Evolutionary conservation across 306 rosid species (phyloP).

Genomic region (Prosopis cineraria): DNA sequence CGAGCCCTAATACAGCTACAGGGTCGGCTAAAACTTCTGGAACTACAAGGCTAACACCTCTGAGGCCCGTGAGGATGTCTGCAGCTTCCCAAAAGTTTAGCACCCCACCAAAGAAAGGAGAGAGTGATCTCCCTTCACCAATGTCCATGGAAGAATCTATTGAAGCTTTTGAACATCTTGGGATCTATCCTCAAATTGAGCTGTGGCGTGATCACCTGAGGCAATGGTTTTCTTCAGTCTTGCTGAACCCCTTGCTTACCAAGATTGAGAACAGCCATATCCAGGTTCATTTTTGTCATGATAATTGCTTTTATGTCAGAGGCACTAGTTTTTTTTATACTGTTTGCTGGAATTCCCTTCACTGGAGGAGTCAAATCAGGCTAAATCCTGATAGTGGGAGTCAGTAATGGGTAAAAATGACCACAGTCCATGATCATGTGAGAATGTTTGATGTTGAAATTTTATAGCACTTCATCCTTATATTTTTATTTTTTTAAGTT

Average conservation of each 20-base stretch:
- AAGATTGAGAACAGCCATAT: slow-evolving; percentile 85
- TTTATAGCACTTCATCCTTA: background rate
- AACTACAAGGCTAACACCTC: slow-evolving; percentile 75
- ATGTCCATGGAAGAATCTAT: slow-evolving; percentile 92
- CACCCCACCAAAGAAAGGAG: slow-evolving; percentile 92
- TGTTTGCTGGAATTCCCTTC: slow-evolving; percentile 10
- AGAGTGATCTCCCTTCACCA: slow-evolving; percentile 81
- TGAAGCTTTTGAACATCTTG: slow-evolving; percentile 77
- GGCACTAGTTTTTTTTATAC: slow-evolving; percentile 21
- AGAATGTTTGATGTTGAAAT: slow-evolving; percentile 5
- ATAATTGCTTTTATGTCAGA: slow-evolving; percentile 18
- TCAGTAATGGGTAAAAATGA: slow-evolving; percentile 6
- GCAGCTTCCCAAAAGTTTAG: slow-evolving; percentile 91
- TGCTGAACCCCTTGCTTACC: slow-evolving; percentile 75
- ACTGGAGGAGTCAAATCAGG: background rate
- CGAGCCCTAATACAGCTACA: slow-evolving; percentile 65
- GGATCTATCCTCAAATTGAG: slow-evolving; percentile 92
- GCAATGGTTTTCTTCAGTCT: slow-evolving; percentile 83
- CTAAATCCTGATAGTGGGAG: background rate
- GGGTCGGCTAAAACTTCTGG: slow-evolving; percentile 80
- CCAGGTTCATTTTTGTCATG: slow-evolving; percentile 57
- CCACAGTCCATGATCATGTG: background rate
- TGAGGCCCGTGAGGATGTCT: slow-evolving; percentile 98
- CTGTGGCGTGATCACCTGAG: slow-evolving; percentile 91
- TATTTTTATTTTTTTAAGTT: slow-evolving; percentile 14